Conservation (phyloP, 306 rosid species). For the Acacia confusa region DNA sequence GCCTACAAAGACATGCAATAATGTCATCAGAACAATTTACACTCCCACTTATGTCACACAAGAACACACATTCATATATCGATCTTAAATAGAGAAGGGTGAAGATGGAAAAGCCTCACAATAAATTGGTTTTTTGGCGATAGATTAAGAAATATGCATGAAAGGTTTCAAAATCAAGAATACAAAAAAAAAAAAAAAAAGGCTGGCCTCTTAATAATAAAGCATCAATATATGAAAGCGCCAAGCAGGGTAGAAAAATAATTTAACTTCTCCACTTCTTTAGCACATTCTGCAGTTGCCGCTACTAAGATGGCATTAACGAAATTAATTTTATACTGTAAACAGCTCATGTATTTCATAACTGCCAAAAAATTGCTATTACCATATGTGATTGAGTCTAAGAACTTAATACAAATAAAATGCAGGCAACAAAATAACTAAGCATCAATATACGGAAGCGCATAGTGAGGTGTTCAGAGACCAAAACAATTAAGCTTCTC, state of each 20-base stretch:
- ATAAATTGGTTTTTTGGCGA: background rate
- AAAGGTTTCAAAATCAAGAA: background rate
- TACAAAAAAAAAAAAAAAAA: background rate
- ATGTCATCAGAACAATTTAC: background rate
- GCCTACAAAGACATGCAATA: conserved; percentile 54
- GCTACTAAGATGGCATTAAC: background rate
- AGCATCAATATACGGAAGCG: conserved; percentile 15
- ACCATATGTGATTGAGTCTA: background rate
- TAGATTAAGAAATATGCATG: background rate
- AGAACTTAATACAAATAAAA: background rate
- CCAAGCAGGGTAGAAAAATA: conserved; percentile 1
- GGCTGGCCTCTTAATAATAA: background rate
- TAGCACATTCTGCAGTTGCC: conserved; percentile 10
- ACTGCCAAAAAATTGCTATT: background rate
- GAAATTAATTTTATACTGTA: background rate
- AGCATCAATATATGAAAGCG: conserved; percentile 14
- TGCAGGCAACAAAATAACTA: background rate
- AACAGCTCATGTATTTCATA: conserved; percentile 5
- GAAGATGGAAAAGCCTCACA: background rate
- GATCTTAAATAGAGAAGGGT: background rate
- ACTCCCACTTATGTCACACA: background rate
- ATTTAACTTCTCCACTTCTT: background rate
- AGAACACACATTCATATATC: conserved; percentile 4
- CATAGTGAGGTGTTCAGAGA: background rate
- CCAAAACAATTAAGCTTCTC: background rate